Percentiles rank a stretch among this genome's conserved stretches.
phyloP scores from a whole-genome alignment of 768 basidiomycete species.

The Coprinopsis cinerea region DNA sequence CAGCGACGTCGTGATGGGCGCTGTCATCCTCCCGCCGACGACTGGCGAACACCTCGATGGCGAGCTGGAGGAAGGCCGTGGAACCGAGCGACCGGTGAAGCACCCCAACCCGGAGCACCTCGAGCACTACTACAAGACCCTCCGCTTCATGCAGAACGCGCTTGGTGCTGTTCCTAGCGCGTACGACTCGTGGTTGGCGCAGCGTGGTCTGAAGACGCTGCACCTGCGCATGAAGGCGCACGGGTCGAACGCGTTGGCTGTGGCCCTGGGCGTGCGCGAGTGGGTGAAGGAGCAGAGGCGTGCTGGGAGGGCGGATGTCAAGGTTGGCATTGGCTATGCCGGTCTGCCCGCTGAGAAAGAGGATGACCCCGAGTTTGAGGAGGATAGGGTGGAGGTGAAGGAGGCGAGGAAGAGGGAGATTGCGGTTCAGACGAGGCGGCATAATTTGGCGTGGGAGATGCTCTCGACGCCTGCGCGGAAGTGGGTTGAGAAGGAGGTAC shows the following conservation, averaged over 20 bases:
- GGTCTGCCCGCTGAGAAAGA: not conserved
- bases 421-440: slow-evolving; percentile 28
- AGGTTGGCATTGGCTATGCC: not conserved
- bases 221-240: slow-evolving; percentile 84
- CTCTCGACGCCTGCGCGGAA: slow-evolving; percentile 64
- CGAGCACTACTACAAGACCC: slow-evolving; percentile 25
- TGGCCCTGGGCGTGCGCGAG: not conserved
- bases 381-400: not conserved
- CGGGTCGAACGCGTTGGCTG: slow-evolving; percentile 71
- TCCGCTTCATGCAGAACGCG: slow-evolving; percentile 89
- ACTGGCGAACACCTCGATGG: slow-evolving; percentile 29
- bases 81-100: not conserved
- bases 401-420: not conserved
- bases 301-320: slow-evolving; percentile 3
- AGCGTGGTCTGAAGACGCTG: slow-evolving; percentile 89
- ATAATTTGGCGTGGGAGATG: slow-evolving; percentile 56
- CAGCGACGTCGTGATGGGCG: slow-evolving; percentile 90
- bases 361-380: no score
- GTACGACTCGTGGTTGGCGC: slow-evolving; percentile 86
- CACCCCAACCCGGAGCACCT: slow-evolving; percentile 1
- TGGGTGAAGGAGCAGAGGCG: not conserved
- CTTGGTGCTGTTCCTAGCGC: slow-evolving; percentile 80
- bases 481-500: slow-evolving; percentile 41
- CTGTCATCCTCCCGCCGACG: slow-evolving; percentile 55
- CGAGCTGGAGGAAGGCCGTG: slow-evolving; percentile 27